A percentile compares a stretch with the other conserved stretches of the same genome.
These are phyloP conservation scores for Paramecium primaurelia DNA, from an alignment of 73 alveolate species.

Conservation along the genomic window DNA sequence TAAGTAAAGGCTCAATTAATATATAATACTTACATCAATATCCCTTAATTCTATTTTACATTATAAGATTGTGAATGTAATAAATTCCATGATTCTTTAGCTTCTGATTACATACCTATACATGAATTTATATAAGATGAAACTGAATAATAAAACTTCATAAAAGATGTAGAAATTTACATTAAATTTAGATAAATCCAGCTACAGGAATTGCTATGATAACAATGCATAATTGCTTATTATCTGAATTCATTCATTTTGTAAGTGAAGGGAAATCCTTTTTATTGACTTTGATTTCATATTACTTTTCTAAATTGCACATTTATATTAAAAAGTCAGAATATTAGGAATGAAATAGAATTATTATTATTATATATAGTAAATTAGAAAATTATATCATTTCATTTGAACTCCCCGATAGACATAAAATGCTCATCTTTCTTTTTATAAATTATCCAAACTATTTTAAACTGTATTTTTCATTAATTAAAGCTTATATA, in stretches of 20 bases:
- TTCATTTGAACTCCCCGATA: no score
- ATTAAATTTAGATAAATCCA: not conserved
- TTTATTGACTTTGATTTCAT: not conserved
- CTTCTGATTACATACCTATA: not conserved
- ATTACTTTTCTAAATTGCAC: not conserved
- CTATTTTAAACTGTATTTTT: no score
- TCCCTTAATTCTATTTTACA: not conserved
- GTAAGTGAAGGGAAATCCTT: not conserved
- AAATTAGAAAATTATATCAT: no score
- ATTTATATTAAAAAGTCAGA: not conserved
- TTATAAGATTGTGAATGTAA: not conserved
- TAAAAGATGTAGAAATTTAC: not conserved
- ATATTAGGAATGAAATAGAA: not conserved
- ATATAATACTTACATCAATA: not conserved
- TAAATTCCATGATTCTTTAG: not conserved
- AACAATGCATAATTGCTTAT: conserved; percentile 13
- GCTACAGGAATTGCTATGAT: not conserved
- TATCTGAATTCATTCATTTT: not conserved
- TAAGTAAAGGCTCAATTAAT: not conserved
- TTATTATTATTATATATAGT: not conserved
- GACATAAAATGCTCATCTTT: no score
- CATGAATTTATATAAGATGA: not conserved
- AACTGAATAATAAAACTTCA: not conserved
- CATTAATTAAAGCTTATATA: no score
- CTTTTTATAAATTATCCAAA: no score